Evolutionary conservation across 2,329 filamentous ascomycete genomes (phyloP), one percentile per base, ranked within the genome.

Genomic region (Dothidotthia symphoricarpi): DNA sequence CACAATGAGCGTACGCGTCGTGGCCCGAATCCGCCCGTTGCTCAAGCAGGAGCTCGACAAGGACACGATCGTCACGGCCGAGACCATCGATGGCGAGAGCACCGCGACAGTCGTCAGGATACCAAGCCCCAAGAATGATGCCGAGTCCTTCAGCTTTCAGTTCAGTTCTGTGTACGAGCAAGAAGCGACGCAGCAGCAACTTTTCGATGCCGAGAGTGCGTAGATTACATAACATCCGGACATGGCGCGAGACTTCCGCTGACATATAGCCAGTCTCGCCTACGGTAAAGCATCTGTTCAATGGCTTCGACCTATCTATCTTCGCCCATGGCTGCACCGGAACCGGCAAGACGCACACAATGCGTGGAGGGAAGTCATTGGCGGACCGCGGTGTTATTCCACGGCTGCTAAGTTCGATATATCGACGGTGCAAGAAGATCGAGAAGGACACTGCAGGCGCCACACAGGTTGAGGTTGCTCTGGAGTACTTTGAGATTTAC

Each of bases 401-500:
- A 11, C 76, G 90, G 43, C 71, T 95, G 39, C 75, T 96, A 28
- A 94, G 88, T 67, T 81, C 80, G 53, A 86, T 97, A 41, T 97
- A 91, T 64, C 80, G 91, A 31, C 77, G 88, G 43, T 84, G 85
- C 47, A 86, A 88, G 68, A 95, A 94, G 73, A 83, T 93, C 13
- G 78, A 81, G 49, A 93, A 91, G 67, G 89, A 95, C 57, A 78
- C 82, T 2, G 74, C 76, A 4, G 86, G 83, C 9, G 73, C 81
- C 34, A 90, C 83, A 0, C 75, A 72, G 2, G 86, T 94, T 15
- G 73, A 80, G 7, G 87, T 95, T 12, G 75, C 81, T 10, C 76
- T 96, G 58, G 90, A 87, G 17, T 96, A 96, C 70, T 95, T 95
- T 70, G 90, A 96, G 66, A 95, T 96, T 51, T 96, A 96, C 70